Evolutionary conservation across 2,329 filamentous ascomycete species (phyloP), one percentile per base, ranked within the genome.

Genomic region (Escovopsis sp.): DNA sequence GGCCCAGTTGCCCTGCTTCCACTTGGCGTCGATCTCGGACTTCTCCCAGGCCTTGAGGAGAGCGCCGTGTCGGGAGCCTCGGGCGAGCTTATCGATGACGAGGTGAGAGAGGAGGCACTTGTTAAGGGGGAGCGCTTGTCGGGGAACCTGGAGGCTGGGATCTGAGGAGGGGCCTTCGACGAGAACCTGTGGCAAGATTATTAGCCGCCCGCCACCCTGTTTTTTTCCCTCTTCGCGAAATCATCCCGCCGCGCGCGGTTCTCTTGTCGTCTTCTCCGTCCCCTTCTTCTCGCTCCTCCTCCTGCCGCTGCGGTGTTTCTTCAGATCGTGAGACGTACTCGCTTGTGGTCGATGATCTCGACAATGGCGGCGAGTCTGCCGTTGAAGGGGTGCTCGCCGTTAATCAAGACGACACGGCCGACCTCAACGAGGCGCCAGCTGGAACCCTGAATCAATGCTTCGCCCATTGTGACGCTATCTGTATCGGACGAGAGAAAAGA

Each of bases 301-400:
- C 28, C 28, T 32, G 4, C 4, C 28, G 8, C 28, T 32, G 8
- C 11, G 8, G 28, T 11, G 8, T 4, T 32, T 32, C 28, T 11
- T 32, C 28, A 32, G 11, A 32, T 32, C 28, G 28, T 32, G 28
- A 32, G 28, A 32, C 28, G 28, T 32, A 32, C 28, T 73, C 91
- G 87, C 80, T 94, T 95, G 83, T 98, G 89, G 74, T 98, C 91
- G 73, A 98, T 91, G 70, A 98, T 96, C 81, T 98, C 89, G 70
- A 94, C 87, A 63, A 98, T 89, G 61, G 81, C 74, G 61, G 88
- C 93, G 60, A 96, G 79, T 67, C 85, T 85, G 73, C 88, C 88
- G 57, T 74, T 72, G 73, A 72, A 84, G 59, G 81, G 80, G 63
- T 87, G 83, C 64, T 77, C 72, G 61, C 68, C 69, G 69, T 85